phyloP scores from a whole-genome alignment of 768 basidiomycete genomes.

The Rhizopogon sp. region DNA sequence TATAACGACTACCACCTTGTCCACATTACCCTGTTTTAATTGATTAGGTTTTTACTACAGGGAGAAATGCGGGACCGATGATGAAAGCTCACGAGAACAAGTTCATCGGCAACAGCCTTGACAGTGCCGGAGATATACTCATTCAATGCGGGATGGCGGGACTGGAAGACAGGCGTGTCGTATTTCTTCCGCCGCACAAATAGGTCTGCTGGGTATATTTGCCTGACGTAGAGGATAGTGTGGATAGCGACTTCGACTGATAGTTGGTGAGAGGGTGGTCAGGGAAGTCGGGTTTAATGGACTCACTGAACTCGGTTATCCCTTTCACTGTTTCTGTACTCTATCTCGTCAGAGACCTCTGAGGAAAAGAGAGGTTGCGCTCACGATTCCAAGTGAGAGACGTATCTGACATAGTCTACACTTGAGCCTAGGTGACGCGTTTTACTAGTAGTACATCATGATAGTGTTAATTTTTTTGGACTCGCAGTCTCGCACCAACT shows the following conservation, averaged over 20 bases:
- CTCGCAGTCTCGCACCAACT: too few species aligned
- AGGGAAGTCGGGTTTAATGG: not conserved
- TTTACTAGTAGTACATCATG: too few species aligned
- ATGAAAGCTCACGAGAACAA: constrained; percentile 45
- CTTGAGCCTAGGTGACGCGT: not conserved
- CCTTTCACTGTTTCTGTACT: constrained; percentile 55
- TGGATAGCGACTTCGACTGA: constrained; percentile 94
- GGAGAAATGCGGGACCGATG: not conserved
- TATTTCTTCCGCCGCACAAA: constrained; percentile 89
- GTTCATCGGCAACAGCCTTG: constrained; percentile 76
- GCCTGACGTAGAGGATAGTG: constrained; percentile 85
- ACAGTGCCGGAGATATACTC: constrained; percentile 88
- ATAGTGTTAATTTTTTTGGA: too few species aligned
- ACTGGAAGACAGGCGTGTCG: constrained; percentile 87
- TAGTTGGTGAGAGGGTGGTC: constrained; percentile 3
- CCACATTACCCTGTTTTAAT: constrained; percentile 59
- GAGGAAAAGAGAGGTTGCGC: constrained; percentile 7
- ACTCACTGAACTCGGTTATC: constrained; percentile 68
- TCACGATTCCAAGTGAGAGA: constrained; percentile 36
- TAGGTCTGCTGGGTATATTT: constrained; percentile 84
- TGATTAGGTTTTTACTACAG: not conserved
- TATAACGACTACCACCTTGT: constrained; percentile 79
- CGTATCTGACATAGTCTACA: constrained; percentile 15
- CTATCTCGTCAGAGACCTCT: constrained; percentile 4
- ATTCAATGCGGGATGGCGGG: constrained; percentile 84